Percentiles rank a stretch among this genome's conserved stretches.
phyloP scores from a whole-genome alignment of 805 yeast species.

The Jamesozyma hellenica region DNA sequence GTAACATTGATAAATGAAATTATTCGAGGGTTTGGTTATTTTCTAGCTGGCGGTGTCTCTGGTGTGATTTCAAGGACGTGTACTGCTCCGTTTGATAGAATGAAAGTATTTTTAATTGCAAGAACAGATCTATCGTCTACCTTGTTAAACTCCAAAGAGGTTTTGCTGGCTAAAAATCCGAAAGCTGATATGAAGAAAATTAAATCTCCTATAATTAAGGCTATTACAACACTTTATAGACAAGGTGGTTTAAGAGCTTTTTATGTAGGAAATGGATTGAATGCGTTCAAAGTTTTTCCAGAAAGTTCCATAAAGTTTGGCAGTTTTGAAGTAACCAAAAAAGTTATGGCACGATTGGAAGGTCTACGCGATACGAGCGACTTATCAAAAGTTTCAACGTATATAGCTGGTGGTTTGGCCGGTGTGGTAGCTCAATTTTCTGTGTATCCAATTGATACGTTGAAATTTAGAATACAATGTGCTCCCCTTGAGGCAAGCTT shows the following conservation, averaged over 20 bases:
- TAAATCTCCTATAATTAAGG: slow-evolving; percentile 68
- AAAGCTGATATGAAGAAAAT: slow-evolving; percentile 36
- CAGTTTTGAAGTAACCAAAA: slow-evolving; percentile 79
- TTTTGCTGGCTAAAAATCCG: slow-evolving; percentile 35
- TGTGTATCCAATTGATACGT: slow-evolving; percentile 91
- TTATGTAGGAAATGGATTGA: slow-evolving; percentile 91
- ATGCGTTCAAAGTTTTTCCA: slow-evolving; percentile 89
- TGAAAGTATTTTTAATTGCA: slow-evolving; percentile 88
- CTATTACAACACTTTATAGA: slow-evolving; percentile 68
- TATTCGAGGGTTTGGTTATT: slow-evolving; percentile 78
- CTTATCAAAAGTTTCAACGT: slow-evolving; percentile 68
- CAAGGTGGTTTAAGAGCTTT: slow-evolving; percentile 85
- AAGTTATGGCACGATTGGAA: slow-evolving; percentile 60
- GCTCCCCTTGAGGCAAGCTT: slow-evolving; percentile 60
- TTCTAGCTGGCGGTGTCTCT: slow-evolving; percentile 88
- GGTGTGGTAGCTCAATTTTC: slow-evolving; percentile 89
- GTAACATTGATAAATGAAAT: slow-evolving; percentile 73
- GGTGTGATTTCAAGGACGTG: slow-evolving; percentile 94
- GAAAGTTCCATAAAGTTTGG: slow-evolving; percentile 97
- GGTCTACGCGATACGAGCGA: slow-evolving; percentile 63
- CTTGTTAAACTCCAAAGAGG: slow-evolving; percentile 45
- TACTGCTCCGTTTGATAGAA: slow-evolving; percentile 94
- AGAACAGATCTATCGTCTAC: slow-evolving; percentile 74
- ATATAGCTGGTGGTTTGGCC: slow-evolving; percentile 90
- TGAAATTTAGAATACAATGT: slow-evolving; percentile 89